Evolutionary conservation across 2,329 filamentous ascomycete species (phyloP).

Genomic region (Aspergillus floridensis): DNA sequence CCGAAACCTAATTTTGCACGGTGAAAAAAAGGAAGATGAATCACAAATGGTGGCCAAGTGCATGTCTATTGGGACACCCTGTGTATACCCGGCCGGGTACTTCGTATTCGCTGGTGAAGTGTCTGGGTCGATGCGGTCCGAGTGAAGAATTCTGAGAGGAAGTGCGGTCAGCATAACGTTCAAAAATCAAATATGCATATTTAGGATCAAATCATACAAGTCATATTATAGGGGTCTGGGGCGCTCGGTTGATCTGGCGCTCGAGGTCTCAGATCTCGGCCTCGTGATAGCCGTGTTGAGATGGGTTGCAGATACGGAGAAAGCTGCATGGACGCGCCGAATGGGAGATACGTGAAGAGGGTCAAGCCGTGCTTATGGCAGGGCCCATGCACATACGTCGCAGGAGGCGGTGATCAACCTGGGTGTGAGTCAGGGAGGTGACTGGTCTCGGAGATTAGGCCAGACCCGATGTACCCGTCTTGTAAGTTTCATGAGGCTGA

Average conservation of each 20-base stretch:
- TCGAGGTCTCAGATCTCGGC: background rate
- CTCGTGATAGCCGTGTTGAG: background rate
- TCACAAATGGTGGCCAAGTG: background rate
- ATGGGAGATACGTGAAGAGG: background rate
- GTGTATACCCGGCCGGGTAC: background rate
- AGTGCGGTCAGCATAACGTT: background rate
- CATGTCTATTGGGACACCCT: background rate
- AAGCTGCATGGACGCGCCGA: background rate
- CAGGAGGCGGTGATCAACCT: background rate
- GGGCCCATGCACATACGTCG: background rate
- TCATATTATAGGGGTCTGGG: background rate
- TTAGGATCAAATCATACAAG: background rate
- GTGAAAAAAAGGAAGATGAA: background rate
- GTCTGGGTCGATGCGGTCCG: background rate
- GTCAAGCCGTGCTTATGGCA: background rate
- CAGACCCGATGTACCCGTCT: background rate
- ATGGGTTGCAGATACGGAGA: background rate
- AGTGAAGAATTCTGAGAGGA: background rate
- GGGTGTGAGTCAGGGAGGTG: background rate
- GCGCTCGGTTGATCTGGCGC: background rate
- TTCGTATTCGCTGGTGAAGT: background rate
- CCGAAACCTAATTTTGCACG: background rate
- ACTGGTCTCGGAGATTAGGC: background rate
- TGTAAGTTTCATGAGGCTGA: background rate
- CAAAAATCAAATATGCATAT: background rate